These are phyloP conservation scores for Aspergillus asperescens DNA, from an alignment of 495 filamentous ascomycete species.

Conservation along the genomic window DNA sequence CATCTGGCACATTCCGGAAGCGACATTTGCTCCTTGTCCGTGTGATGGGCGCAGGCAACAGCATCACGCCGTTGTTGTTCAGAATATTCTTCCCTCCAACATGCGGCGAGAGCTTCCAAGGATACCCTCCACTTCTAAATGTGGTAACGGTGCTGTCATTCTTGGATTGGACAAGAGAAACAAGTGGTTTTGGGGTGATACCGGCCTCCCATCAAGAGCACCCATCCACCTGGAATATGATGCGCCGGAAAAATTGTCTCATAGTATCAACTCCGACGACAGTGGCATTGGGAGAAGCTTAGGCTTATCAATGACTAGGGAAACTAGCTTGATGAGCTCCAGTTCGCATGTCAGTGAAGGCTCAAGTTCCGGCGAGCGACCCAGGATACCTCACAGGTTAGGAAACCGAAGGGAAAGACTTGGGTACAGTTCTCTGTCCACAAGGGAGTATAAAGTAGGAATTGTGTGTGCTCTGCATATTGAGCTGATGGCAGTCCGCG, in stretches of 20 bases:
- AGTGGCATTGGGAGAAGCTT: neutral
- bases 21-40: neutral
- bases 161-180: too few species aligned
- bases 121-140: too few species aligned
- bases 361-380: neutral
- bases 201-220: too few species aligned
- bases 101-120: neutral
- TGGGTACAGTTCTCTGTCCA: too few species aligned
- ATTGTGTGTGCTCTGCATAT: slow-evolving; percentile 31
- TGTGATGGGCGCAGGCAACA: neutral
- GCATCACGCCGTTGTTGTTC: too few species aligned
- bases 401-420: neutral
- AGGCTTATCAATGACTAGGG: neutral
- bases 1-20: neutral
- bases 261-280: neutral
- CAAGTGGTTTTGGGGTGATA: too few species aligned
- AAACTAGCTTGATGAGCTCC: too few species aligned
- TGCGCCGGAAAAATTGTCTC: too few species aligned
- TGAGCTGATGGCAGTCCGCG: slow-evolving; percentile 26
- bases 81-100: neutral
- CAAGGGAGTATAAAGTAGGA: slow-evolving; percentile 28
- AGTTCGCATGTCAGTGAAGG: too few species aligned
- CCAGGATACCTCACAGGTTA: neutral
- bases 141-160: too few species aligned
- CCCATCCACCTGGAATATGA: too few species aligned